Evolutionary conservation across 345 rosid genomes (phyloP), one percentile per base, ranked within the genome.

Genomic region (Linum tenue): DNA sequence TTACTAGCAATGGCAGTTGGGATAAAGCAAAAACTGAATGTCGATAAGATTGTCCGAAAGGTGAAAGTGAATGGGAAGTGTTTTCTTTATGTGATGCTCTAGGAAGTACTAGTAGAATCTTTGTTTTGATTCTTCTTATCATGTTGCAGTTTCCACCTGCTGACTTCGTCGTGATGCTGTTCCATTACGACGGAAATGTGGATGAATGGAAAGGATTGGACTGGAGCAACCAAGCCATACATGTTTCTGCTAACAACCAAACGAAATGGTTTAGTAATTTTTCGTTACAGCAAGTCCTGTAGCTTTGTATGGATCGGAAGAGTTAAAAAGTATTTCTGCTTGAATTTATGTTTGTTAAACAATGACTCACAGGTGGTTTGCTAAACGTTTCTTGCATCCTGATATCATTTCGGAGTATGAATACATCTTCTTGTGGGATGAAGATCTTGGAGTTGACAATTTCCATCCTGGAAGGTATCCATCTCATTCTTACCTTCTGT

Each of bases 1-100:
- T 82, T 91, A 36, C 67, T 91, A 55, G 97, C 94, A 63, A 80
- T 91, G 76, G 84, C 94, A 63, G 88, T 70, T 3, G 97, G 96
- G 60, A 79, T 80, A 63, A 79, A 76, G 80, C 96, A 91, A 59
- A 86, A 83, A 56, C 77, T 79, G 69, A 82, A 70, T 55, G 94
- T 88, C n/a, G 69, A 88, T 73, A 76, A 80, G 69, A 91, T 91
- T 64, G 69, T 88, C 62, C 80, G 69, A 56, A 91, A 88, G 91
- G 97, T 88, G 60, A 73, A 17, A 22, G 31, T 22, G 31, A 22
- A 22, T 22, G 57, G 14, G 40, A 22, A 50, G 41, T 2, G 22
- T 22, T 59, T 38, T 12, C 0, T 59, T 1, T 51, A 39, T 11
- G 53, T 55, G 36, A 48, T 51, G 43, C 7, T 8, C 5, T 36